Percentiles rank a stretch among this genome's conserved stretches.
These are phyloP conservation scores for Paxillus involutus DNA, from an alignment of 768 basidiomycete genomes.

Conservation along the genomic window DNA sequence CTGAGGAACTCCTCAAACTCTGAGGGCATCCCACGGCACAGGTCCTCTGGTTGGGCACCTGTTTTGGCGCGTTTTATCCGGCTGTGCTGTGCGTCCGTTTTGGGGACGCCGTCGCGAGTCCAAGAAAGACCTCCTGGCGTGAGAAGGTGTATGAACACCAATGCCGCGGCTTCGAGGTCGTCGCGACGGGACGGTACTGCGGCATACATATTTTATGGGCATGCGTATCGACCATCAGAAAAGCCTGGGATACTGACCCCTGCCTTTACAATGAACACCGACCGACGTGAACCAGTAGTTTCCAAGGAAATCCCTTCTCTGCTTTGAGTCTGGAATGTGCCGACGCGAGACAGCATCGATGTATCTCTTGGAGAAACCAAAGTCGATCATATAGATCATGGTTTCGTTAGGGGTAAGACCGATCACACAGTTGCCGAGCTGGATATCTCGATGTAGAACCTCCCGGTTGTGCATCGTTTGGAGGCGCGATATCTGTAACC, in stretches of 20 bases:
- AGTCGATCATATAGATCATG: constrained; percentile 80
- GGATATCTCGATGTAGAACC: constrained; percentile 76
- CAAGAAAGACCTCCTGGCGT: constrained; percentile 74
- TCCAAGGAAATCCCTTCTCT: constrained; percentile 73
- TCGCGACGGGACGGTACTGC: constrained; percentile 77
- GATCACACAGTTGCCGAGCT: constrained; percentile 74
- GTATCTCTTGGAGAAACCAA: constrained; percentile 80
- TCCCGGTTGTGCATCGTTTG: constrained; percentile 75
- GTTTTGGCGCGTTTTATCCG: constrained; percentile 66
- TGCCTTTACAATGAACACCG: constrained; percentile 74
- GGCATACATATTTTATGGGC: constrained; percentile 16
- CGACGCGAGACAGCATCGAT: constrained; percentile 61
- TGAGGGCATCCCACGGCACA: constrained; percentile 66
- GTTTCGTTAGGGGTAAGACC: constrained; percentile 59
- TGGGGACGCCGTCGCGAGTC: constrained; percentile 81
- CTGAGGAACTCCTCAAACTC: constrained; percentile 77
- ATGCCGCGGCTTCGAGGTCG: constrained; percentile 72
- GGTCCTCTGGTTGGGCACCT: constrained; percentile 56
- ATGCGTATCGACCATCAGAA: constrained; percentile 12
- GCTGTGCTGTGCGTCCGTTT: constrained; percentile 61
- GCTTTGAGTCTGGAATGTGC: constrained; percentile 72
- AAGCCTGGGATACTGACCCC: constrained; percentile 44
- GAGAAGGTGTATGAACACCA: constrained; percentile 80
- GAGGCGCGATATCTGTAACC: constrained; percentile 61
- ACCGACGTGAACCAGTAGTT: constrained; percentile 87